Conservation (phyloP, 371 early-diverging fungal species). For the Mortierella sp. region DNA sequence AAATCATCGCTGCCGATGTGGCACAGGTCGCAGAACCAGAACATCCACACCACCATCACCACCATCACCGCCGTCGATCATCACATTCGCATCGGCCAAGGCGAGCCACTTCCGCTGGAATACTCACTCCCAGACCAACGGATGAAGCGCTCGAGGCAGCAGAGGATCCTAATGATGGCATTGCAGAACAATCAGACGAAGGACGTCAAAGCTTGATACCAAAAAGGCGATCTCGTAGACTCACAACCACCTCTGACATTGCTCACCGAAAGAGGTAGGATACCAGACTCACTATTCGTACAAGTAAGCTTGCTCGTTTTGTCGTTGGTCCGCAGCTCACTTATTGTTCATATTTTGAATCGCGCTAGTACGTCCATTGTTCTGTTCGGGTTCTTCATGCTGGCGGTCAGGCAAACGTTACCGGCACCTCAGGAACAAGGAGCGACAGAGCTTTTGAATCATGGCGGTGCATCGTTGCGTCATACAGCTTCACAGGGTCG, state of each 20-base stretch:
- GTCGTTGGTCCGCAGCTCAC: not conserved
- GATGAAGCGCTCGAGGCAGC: not conserved
- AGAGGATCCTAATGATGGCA: not conserved
- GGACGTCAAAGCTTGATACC: constrained; percentile 5
- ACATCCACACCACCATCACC: constrained; percentile 19
- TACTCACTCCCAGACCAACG: not conserved
- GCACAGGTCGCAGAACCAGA: constrained; percentile 35
- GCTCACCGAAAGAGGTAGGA: constrained; percentile 47
- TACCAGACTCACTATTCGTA: not conserved
- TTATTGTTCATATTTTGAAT: not conserved
- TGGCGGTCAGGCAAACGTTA: constrained; percentile 35
- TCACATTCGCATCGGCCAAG: constrained; percentile 7
- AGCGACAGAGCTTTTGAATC: not conserved
- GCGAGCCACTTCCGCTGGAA: not conserved
- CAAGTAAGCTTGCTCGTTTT: not conserved
- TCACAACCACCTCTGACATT: constrained; percentile 39
- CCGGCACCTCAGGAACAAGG: constrained; percentile 14
- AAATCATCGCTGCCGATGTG: constrained; percentile 13
- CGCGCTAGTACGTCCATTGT: constrained; percentile 45
- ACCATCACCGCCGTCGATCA: constrained; percentile 7
- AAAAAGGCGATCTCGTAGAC: constrained; percentile 20
- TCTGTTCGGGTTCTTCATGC: constrained; percentile 37
- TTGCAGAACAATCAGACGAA: constrained; percentile 15
- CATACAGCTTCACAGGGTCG: constrained; percentile 13
- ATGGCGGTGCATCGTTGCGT: not conserved